Conservation (phyloP, 2,329 filamentous ascomycete species). For the Aaosphaeria arxii region DNA sequence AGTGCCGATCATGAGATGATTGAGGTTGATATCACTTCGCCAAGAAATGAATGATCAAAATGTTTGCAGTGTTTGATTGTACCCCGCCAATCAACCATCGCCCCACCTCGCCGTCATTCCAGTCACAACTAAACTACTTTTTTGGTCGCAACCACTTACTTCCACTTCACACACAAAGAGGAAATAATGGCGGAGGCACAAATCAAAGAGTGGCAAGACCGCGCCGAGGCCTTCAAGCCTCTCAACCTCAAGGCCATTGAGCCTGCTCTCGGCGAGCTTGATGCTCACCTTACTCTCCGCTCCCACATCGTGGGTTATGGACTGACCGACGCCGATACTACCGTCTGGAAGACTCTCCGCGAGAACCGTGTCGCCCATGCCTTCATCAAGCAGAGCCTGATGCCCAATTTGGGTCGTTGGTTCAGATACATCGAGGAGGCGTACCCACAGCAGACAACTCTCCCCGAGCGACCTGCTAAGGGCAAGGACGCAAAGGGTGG, state of each 20-base stretch:
- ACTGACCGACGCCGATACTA: constrained; percentile 72
- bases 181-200: constrained; percentile 29
- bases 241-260: constrained; percentile 83
- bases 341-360: constrained; percentile 79
- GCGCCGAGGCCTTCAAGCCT: constrained; percentile 50
- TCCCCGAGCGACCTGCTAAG: constrained; percentile 51
- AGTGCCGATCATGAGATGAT: not conserved
- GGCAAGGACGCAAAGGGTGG: constrained; percentile 64
- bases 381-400: constrained; percentile 73
- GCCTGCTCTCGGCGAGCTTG: constrained; percentile 69
- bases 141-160: not conserved
- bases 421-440: constrained; percentile 80
- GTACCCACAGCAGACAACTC: constrained; percentile 73
- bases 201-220: constrained; percentile 55
- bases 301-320: constrained; percentile 82
- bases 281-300: constrained; percentile 83
- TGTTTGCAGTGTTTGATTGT: not conserved
- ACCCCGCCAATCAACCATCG: not conserved
- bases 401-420: constrained; percentile 80
- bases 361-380: constrained; percentile 81
- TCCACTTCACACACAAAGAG: not conserved
- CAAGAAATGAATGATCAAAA: not conserved
- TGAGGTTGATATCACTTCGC: not conserved
- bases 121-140: not conserved
- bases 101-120: not conserved